Evolutionary conservation across 2,329 filamentous ascomycete genomes (phyloP).

Genomic region (Claviceps quebecensis): DNA sequence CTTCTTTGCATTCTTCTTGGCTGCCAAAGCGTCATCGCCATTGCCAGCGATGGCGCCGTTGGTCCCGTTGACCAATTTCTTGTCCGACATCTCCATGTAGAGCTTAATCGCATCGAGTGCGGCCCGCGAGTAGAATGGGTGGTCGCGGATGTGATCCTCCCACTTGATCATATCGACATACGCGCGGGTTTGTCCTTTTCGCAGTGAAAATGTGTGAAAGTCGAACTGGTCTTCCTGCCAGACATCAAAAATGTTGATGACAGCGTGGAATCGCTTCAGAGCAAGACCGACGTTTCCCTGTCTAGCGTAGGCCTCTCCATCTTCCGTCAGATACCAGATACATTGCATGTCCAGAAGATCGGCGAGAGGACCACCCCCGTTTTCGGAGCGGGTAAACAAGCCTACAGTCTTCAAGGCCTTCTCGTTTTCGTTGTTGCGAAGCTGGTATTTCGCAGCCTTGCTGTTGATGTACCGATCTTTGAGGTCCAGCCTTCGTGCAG

Average conservation of each 20-base stretch:
- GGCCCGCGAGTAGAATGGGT: slow-evolving; percentile 81
- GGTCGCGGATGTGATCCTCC: slow-evolving; percentile 83
- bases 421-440: slow-evolving; percentile 83
- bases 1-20: slow-evolving; percentile 82
- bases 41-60: slow-evolving; percentile 39
- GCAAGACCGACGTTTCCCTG: slow-evolving; percentile 73
- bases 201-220: slow-evolving; percentile 94
- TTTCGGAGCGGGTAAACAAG: slow-evolving; percentile 86
- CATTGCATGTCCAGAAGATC: slow-evolving; percentile 98
- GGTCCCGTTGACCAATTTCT: slow-evolving; percentile 50
- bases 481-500: slow-evolving; percentile 70
- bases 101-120: slow-evolving; percentile 69
- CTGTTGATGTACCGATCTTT: slow-evolving; percentile 97
- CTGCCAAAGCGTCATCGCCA: slow-evolving; percentile 49
- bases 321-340: slow-evolving; percentile 91
- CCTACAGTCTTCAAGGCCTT: slow-evolving; percentile 78
- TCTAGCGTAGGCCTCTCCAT: slow-evolving; percentile 76
- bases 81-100: slow-evolving; percentile 68
- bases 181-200: slow-evolving; percentile 87
- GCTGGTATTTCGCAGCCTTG: slow-evolving; percentile 91
- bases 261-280: slow-evolving; percentile 77
- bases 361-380: slow-evolving; percentile 70
- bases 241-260: slow-evolving; percentile 86
- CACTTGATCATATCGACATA: slow-evolving; percentile 95
- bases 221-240: slow-evolving; percentile 99